Conservation (phyloP, 1,139 yeast species). For the Saccharomyces hybrid region DNA sequence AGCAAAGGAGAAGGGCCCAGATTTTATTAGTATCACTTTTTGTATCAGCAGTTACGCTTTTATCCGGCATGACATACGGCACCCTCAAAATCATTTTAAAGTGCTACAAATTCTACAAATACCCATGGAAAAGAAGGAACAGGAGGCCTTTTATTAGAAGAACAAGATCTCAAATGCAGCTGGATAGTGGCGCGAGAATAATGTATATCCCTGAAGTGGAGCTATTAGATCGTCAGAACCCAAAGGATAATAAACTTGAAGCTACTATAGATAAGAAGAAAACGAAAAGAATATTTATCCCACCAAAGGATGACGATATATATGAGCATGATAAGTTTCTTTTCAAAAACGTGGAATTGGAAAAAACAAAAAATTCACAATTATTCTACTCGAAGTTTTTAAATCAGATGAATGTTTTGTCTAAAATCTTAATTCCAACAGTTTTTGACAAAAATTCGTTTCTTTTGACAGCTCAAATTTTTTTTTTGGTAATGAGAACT, state of each 20-base stretch:
- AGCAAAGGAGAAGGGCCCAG: slow-evolving; percentile 21
- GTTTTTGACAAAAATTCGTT: slow-evolving; percentile 60
- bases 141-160: slow-evolving; percentile 15
- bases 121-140: slow-evolving; percentile 5
- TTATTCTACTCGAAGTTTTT: slow-evolving; percentile 60
- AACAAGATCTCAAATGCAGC: slow-evolving; percentile 25
- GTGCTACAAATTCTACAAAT: slow-evolving; percentile 4
- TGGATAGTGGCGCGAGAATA: slow-evolving; percentile 52
- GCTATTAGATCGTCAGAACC: slow-evolving; percentile 5
- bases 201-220: slow-evolving; percentile 40
- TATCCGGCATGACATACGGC: slow-evolving; percentile 9
- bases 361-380: slow-evolving; percentile 27
- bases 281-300: slow-evolving; percentile 32
- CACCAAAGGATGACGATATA: slow-evolving; percentile 35
- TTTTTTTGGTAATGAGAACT: slow-evolving; percentile 71
- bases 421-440: slow-evolving; percentile 76
- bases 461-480: slow-evolving; percentile 61
- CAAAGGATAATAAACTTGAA: slow-evolving; percentile 1
- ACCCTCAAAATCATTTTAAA: slow-evolving; percentile 2
- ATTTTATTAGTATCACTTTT: slow-evolving; percentile 15
- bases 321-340: slow-evolving; percentile 35
- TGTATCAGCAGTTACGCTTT: slow-evolving; percentile 8
- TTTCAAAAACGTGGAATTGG: slow-evolving; percentile 33
- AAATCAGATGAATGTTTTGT: slow-evolving; percentile 65
- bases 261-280: slow-evolving; percentile 24